A percentile compares a stretch with the other conserved stretches of the same genome.
Conservation (phyloP, 2,329 filamentous ascomycete genomes). For the Cordyceps pruinosa region DNA sequence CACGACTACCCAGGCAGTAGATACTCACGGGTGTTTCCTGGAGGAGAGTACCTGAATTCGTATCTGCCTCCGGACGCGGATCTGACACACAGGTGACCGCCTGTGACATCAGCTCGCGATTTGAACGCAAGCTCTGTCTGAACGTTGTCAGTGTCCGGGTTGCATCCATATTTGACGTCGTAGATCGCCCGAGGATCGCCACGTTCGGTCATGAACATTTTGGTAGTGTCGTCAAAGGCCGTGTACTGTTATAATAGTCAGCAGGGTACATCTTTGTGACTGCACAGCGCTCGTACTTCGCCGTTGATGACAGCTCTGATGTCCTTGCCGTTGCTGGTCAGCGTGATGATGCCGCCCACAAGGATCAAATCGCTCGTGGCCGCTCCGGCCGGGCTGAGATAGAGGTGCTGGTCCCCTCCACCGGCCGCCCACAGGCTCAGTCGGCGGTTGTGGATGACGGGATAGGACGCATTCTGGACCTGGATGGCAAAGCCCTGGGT, state of each 20-base stretch:
- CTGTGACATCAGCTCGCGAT: constrained; percentile 22
- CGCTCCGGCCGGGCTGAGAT: constrained; percentile 31
- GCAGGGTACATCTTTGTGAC: not conserved
- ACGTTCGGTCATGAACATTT: constrained; percentile 41
- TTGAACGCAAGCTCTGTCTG: constrained; percentile 32
- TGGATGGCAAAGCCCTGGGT: constrained; percentile 28
- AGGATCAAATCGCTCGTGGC: constrained; percentile 31
- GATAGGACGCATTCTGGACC: constrained; percentile 30
- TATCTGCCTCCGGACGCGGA: constrained; percentile 29
- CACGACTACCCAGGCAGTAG: not conserved
- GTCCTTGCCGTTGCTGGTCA: constrained; percentile 13
- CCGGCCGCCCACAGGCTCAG: constrained; percentile 30
- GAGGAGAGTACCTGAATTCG: constrained; percentile 38
- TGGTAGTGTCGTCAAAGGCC: constrained; percentile 38
- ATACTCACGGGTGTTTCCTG: constrained; percentile 29
- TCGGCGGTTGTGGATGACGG: constrained; percentile 29
- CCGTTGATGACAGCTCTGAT: constrained; percentile 37
- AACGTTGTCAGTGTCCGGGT: constrained; percentile 33
- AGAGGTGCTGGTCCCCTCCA: constrained; percentile 34
- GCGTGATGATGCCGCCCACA: constrained; percentile 31
- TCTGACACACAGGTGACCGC: constrained; percentile 35
- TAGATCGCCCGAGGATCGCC: constrained; percentile 36
- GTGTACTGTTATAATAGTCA: constrained; percentile 26
- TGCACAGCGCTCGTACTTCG: constrained; percentile 26
- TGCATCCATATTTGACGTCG: constrained; percentile 34